Conservation (phyloP, 306 rosid species). For the Medicago lupulina region DNA sequence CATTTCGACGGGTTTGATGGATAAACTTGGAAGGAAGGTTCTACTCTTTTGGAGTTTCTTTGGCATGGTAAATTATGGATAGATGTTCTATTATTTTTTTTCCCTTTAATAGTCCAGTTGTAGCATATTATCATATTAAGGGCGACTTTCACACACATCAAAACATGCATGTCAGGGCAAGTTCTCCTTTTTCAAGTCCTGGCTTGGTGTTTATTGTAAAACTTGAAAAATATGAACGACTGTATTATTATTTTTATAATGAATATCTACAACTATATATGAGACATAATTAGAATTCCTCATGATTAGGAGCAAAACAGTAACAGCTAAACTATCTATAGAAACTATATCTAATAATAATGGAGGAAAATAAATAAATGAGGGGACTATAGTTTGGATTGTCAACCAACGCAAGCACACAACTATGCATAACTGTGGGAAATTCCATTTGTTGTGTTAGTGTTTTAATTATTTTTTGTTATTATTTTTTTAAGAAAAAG, state of each 20-base stretch:
- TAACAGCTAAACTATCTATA: background rate
- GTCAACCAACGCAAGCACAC: constrained; percentile 24
- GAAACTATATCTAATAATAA: constrained; percentile 1
- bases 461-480: constrained; percentile 20
- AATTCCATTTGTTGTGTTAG: constrained; percentile 8
- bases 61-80: constrained; percentile 79
- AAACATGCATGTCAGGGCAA: constrained; percentile 14
- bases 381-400: constrained; percentile 1
- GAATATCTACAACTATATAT: background rate
- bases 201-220: constrained; percentile 15
- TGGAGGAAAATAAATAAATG: background rate
- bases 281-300: background rate
- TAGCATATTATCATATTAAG: constrained; percentile 23
- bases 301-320: background rate
- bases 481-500: background rate
- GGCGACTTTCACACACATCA: constrained; percentile 21
- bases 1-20: constrained; percentile 88
- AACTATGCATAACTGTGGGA: background rate
- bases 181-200: constrained; percentile 14
- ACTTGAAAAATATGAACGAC: background rate
- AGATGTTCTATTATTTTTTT: constrained; percentile 3
- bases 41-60: constrained; percentile 92
- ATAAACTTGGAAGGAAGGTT: constrained; percentile 88
- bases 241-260: background rate
- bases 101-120: background rate